Percentiles rank a stretch among this genome's conserved stretches.
These are phyloP conservation scores for Rutidosis leptorrhynchoides DNA, from an alignment of 129 eudicot species.

Conservation along the genomic window DNA sequence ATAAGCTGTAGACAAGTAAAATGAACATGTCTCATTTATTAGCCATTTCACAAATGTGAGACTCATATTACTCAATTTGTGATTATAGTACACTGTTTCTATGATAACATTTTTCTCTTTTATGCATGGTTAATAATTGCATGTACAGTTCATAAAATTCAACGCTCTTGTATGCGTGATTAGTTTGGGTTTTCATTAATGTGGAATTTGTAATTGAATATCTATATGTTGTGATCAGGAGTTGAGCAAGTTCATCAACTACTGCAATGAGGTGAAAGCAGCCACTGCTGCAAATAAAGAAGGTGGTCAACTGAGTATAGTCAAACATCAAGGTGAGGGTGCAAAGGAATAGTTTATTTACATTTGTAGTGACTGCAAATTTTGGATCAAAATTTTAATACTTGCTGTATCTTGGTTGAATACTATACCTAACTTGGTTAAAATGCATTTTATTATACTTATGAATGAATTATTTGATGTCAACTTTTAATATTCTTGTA, in stretches of 20 bases:
- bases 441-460: too few species aligned
- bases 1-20: neutral
- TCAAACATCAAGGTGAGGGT: slow-evolving; percentile 48
- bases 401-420: neutral
- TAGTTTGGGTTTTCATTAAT: neutral
- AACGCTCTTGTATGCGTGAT: too few species aligned
- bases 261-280: slow-evolving; percentile 81
- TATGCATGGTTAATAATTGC: neutral
- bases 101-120: neutral
- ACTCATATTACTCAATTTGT: neutral
- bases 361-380: neutral
- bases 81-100: neutral
- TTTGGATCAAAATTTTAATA: neutral
- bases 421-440: too few species aligned
- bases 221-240: slow-evolving; percentile 42
- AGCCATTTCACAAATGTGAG: neutral
- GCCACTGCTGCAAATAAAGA: slow-evolving; percentile 88
- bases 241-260: slow-evolving; percentile 74
- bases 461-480: too few species aligned
- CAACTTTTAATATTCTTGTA: too few species aligned
- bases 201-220: neutral
- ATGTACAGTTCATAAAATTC: too few species aligned
- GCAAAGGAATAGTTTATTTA: slow-evolving; percentile 39
- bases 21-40: neutral
- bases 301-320: slow-evolving; percentile 80